Evolutionary conservation across 345 rosid genomes (phyloP).

Genomic region (Syzygium grande): DNA sequence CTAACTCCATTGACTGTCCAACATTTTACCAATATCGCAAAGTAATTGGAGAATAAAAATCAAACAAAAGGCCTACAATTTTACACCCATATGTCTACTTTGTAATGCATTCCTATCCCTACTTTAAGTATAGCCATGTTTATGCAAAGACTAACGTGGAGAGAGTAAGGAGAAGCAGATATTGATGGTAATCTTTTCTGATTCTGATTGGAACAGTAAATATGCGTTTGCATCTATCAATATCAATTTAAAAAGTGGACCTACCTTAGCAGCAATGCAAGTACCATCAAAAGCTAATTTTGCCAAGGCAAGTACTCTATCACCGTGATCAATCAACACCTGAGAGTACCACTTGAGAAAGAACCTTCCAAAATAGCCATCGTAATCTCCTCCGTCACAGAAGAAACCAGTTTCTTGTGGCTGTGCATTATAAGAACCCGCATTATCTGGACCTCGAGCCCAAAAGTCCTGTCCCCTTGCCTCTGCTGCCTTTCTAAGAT

Average conservation of each 20-base stretch:
- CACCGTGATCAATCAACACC: conserved; percentile 74
- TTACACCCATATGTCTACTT: background rate
- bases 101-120: background rate
- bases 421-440: conserved; percentile 77
- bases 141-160: background rate
- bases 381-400: conserved; percentile 94
- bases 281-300: conserved; percentile 78
- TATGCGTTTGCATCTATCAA: background rate
- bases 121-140: background rate
- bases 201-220: background rate
- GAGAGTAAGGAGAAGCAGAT: background rate
- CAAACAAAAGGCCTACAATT: background rate
- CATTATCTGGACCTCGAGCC: conserved; percentile 90
- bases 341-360: conserved; percentile 93
- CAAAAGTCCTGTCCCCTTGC: conserved; percentile 68
- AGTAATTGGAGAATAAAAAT: background rate
- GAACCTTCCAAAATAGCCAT: conserved; percentile 88
- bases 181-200: background rate
- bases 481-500: conserved; percentile 80
- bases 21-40: background rate
- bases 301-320: conserved; percentile 68
- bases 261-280: conserved; percentile 75
- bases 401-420: conserved; percentile 92
- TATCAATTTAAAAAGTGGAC: conserved; percentile 3
- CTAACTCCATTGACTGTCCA: background rate